These are phyloP conservation scores for Ilex paraguariensis DNA, from an alignment of 305 asterid species.

Conservation along the genomic window DNA sequence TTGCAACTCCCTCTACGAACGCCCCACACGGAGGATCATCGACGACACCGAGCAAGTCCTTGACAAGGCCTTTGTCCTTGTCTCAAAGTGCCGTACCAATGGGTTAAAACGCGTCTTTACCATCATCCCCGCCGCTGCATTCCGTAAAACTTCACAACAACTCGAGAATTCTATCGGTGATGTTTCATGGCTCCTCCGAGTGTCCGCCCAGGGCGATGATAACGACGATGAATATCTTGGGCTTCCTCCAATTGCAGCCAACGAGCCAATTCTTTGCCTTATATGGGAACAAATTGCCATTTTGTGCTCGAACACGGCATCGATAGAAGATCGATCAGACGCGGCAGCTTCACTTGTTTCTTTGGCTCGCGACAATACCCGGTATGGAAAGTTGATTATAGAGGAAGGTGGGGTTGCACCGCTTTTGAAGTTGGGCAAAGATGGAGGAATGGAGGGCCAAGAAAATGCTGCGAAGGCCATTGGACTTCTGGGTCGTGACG, in stretches of 20 bases:
- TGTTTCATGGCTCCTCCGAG: not conserved
- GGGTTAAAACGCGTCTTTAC: not conserved
- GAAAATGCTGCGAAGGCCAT: slow-evolving; percentile 40
- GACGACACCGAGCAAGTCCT: slow-evolving; percentile 2
- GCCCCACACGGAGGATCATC: not conserved
- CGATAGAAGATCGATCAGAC: slow-evolving; percentile 22
- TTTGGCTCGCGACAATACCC: slow-evolving; percentile 27
- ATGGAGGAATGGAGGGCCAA: slow-evolving; percentile 32
- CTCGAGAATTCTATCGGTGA: not conserved
- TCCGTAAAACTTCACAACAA: slow-evolving; percentile 1
- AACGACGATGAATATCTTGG: not conserved
- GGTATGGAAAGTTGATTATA: slow-evolving; percentile 33
- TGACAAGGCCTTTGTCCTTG: not conserved
- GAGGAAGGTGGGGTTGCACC: slow-evolving; percentile 47
- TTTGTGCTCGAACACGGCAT: slow-evolving; percentile 12
- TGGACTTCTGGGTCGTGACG: slow-evolving; percentile 33
- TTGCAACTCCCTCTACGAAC: not conserved
- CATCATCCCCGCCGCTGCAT: slow-evolving; percentile 2
- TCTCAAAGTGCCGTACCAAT: not conserved
- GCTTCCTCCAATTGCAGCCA: slow-evolving; percentile 28
- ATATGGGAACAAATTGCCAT: slow-evolving; percentile 34
- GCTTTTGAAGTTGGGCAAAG: slow-evolving; percentile 33
- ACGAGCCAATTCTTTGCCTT: slow-evolving; percentile 26
- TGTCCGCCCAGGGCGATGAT: not conserved
- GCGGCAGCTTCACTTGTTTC: slow-evolving; percentile 33